Percentiles rank a stretch among this genome's conserved stretches.
Evolutionary conservation across 2,329 filamentous ascomycete species (phyloP).

Genomic region (Verticillium nubilum): DNA sequence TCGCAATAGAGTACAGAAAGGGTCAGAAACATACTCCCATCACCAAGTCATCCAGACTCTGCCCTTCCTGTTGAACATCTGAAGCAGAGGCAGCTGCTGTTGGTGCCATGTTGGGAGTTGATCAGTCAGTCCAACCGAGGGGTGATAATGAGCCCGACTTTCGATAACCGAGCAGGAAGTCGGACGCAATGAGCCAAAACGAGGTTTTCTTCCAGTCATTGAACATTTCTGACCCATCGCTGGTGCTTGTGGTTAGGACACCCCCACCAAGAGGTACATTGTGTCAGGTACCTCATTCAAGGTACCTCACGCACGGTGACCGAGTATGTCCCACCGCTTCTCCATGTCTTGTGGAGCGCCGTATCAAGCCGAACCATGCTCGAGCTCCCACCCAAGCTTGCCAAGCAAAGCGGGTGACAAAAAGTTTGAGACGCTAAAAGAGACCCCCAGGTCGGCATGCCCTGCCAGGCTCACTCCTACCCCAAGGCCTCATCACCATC

Average conservation of each 20-base stretch:
- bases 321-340: neutral
- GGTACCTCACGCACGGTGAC: too few relatives aligned
- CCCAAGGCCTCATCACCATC: too few relatives aligned
- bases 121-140: too few relatives aligned
- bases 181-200: neutral
- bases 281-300: too few relatives aligned
- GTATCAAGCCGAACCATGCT: neutral
- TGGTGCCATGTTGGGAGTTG: neutral
- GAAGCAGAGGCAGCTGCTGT: neutral
- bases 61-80: slow-evolving; percentile 7
- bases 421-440: too few relatives aligned
- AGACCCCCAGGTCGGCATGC: too few relatives aligned
- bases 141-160: too few relatives aligned
- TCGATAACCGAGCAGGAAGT: neutral
- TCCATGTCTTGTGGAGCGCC: neutral
- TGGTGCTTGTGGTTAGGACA: neutral
- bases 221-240: neutral
- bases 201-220: neutral
- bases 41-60: slow-evolving; percentile 41
- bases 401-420: too few relatives aligned
- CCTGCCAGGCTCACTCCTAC: too few relatives aligned
- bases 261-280: neutral
- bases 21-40: slow-evolving; percentile 42
- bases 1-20: neutral
- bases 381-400: neutral